Conservation (phyloP, 208 protist genomes). For the Tritrichomonas musculus region DNA sequence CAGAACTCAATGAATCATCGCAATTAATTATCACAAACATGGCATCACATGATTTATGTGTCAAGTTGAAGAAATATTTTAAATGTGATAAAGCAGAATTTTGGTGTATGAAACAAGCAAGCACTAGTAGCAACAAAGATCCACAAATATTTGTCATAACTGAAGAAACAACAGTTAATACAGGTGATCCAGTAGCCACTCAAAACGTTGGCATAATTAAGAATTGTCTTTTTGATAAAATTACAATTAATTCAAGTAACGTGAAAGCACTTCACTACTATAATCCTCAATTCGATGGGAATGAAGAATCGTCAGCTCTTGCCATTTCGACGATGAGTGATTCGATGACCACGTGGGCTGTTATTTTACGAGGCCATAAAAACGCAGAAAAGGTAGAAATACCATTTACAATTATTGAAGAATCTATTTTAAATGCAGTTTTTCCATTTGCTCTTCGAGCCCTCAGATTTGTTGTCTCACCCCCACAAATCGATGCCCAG, state of each 20-base stretch:
- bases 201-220: not conserved
- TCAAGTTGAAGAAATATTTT: not conserved
- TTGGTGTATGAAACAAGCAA: not conserved
- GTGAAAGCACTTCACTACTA: not conserved
- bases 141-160: not conserved
- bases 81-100: not conserved
- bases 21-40: not conserved
- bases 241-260: not conserved
- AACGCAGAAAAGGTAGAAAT: too few relatives aligned
- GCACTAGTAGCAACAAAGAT: not conserved
- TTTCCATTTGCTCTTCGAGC: not conserved
- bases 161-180: not conserved
- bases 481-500: not conserved
- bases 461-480: not conserved
- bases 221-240: not conserved
- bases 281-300: not conserved
- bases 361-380: not conserved
- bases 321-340: not conserved
- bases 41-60: not conserved
- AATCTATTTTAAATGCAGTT: not conserved
- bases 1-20: not conserved
- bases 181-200: not conserved
- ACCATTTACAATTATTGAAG: not conserved
- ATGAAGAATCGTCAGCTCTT: not conserved
- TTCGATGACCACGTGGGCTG: not conserved